phyloP scores from a whole-genome alignment of 192 early-diverging fungal species.

The Pilaira anomala region DNA sequence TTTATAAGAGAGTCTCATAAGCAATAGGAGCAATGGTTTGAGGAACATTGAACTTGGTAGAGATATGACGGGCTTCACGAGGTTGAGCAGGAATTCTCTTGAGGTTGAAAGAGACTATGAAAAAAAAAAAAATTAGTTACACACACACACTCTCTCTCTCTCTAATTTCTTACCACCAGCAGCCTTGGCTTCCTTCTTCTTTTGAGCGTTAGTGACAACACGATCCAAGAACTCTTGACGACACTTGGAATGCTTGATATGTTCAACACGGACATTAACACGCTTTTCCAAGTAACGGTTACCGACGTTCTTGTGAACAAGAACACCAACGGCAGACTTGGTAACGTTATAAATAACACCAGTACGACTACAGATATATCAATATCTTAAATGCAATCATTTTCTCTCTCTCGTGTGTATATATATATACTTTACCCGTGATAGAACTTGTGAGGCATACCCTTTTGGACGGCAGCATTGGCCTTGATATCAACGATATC shows the following conservation, averaged over 20 bases:
- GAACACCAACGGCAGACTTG: constrained; percentile 98
- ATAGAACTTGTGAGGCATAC: constrained; percentile 99
- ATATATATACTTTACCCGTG: constrained; percentile 65
- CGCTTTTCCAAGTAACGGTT: constrained; percentile 98
- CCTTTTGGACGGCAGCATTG: constrained; percentile 98
- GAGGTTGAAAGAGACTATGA: constrained; percentile 57
- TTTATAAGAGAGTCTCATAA: constrained; percentile 69
- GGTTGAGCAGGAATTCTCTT: constrained; percentile 91
- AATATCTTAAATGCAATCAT: background rate
- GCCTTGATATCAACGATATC: constrained; percentile 99
- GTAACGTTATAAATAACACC: constrained; percentile 99
- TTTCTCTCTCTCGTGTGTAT: background rate
- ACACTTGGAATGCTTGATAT: constrained; percentile 99
- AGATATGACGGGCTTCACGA: constrained; percentile 84
- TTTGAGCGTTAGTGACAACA: constrained; percentile 91
- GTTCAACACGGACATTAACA: constrained; percentile 96
- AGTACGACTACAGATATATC: constrained; percentile 63
- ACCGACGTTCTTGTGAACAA: constrained; percentile 97
- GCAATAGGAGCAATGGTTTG: constrained; percentile 92
- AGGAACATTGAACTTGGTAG: constrained; percentile 82
- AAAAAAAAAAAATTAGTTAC: constrained; percentile 2
- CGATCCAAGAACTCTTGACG: constrained; percentile 94
- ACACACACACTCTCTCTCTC: background rate
- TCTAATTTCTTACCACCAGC: constrained; percentile 15
- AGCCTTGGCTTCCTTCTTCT: constrained; percentile 74